Conservation (phyloP, 2,329 filamentous ascomycete species). For the Botrytis cinerea region DNA sequence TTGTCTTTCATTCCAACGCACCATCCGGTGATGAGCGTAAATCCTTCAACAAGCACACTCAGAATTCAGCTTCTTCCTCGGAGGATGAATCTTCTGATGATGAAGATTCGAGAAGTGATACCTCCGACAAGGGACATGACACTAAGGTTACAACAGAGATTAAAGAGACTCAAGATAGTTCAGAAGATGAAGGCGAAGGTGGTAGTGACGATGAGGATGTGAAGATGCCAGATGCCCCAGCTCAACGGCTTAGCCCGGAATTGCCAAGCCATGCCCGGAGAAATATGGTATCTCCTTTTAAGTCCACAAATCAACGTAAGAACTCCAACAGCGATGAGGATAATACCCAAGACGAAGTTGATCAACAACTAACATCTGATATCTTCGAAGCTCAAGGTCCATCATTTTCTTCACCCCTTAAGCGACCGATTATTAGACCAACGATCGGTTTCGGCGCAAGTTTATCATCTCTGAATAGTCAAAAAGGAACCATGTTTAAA, state of each 20-base stretch:
- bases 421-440: conserved; percentile 31
- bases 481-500: conserved; percentile 25
- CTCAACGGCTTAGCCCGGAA: conserved; percentile 19
- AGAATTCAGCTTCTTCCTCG: background rate
- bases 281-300: conserved; percentile 18
- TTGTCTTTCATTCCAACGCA: conserved; percentile 30
- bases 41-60: background rate
- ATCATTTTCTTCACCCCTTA: conserved; percentile 14
- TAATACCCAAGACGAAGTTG: conserved; percentile 37
- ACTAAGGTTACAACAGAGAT: conserved; percentile 12
- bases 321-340: conserved; percentile 29
- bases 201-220: conserved; percentile 9
- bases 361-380: conserved; percentile 39
- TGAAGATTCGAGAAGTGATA: conserved; percentile 20
- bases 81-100: conserved; percentile 18
- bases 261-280: conserved; percentile 21
- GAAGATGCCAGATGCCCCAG: conserved; percentile 25
- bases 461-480: conserved; percentile 28
- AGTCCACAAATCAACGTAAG: conserved; percentile 31
- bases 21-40: conserved; percentile 19
- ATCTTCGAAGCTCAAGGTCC: conserved; percentile 32
- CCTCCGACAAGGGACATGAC: conserved; percentile 6
- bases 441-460: conserved; percentile 34
- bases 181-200: conserved; percentile 26
- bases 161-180: conserved; percentile 10